phyloP scores from a whole-genome alignment of 108 stramenopile species.

The Aurantiochytrium sp. region DNA sequence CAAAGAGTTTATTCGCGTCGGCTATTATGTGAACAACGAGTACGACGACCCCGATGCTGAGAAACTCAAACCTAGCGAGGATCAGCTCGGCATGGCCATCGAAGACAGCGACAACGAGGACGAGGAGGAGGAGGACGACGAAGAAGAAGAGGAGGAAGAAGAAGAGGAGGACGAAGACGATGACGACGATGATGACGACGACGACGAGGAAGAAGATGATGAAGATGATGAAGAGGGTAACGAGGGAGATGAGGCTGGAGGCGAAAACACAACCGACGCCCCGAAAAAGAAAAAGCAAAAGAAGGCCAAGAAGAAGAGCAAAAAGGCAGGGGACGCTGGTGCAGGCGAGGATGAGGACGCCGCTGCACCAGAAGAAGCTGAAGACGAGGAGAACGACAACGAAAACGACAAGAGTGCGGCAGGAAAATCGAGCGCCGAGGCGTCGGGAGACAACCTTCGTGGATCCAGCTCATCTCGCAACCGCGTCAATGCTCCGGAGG shows the following conservation, averaged over 20 bases:
- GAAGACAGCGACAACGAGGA: not conserved
- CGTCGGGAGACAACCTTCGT: too few species aligned
- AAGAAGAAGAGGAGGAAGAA: not conserved
- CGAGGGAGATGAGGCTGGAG: not conserved
- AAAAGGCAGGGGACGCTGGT: not conserved
- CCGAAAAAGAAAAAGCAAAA: too few species aligned
- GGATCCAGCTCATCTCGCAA: not conserved
- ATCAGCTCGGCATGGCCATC: slow-evolving; percentile 4
- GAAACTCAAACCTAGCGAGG: not conserved
- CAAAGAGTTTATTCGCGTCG: slow-evolving; percentile 88
- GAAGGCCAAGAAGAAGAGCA: not conserved
- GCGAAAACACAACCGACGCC: too few species aligned
- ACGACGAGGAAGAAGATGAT: not conserved
- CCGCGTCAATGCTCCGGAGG: not conserved
- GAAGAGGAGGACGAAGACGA: not conserved
- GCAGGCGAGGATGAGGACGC: not conserved
- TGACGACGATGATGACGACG: not conserved
- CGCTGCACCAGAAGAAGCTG: not conserved
- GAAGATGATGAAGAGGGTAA: not conserved
- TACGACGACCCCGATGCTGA: slow-evolving; percentile 31
- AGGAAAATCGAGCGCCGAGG: too few species aligned
- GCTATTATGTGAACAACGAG: slow-evolving; percentile 99
- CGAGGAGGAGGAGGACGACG: not conserved
- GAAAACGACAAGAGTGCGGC: too few species aligned
- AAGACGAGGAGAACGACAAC: not conserved